Evolutionary conservation across 192 early-diverging fungal genomes (phyloP).

Genomic region (Coemansia aciculifera): DNA sequence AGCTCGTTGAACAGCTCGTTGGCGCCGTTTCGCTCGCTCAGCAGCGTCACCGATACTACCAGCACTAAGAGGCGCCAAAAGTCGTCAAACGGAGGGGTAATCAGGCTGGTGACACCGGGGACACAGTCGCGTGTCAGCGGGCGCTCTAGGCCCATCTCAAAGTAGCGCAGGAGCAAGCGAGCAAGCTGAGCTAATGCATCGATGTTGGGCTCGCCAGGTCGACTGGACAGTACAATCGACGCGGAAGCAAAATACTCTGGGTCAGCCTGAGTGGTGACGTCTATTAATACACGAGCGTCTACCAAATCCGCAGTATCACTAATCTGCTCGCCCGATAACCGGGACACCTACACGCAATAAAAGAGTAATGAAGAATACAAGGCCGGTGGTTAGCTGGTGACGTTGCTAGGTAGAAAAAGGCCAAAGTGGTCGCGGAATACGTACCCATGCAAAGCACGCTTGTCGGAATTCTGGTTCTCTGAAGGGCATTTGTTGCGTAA

Average conservation of each 20-base stretch:
- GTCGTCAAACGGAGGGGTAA: constrained; percentile 38
- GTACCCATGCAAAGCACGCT: constrained; percentile 41
- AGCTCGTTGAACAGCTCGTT: constrained; percentile 23
- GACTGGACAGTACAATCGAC: constrained; percentile 40
- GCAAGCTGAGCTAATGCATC: constrained; percentile 51
- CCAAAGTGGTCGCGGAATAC: background rate
- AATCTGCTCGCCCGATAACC: constrained; percentile 23
- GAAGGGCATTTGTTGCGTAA: constrained; percentile 23
- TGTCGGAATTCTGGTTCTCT: constrained; percentile 29
- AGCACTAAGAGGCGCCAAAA: constrained; percentile 44
- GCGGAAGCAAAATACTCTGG: constrained; percentile 51
- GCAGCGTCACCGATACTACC: constrained; percentile 41
- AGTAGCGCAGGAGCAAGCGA: constrained; percentile 40
- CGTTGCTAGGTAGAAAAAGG: background rate
- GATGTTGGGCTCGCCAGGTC: constrained; percentile 29
- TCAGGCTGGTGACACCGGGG: constrained; percentile 33
- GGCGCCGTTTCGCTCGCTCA: constrained; percentile 44
- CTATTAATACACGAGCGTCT: constrained; percentile 41
- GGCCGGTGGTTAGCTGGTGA: background rate
- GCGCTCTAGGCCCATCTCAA: constrained; percentile 26
- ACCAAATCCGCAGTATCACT: constrained; percentile 26
- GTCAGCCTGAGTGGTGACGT: constrained; percentile 38
- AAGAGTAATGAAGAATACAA: background rate
- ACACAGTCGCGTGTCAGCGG: constrained; percentile 33
- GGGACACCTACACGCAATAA: constrained; percentile 24